phyloP scores from a whole-genome alignment of 768 basidiomycete species.

The Russula foetens region DNA sequence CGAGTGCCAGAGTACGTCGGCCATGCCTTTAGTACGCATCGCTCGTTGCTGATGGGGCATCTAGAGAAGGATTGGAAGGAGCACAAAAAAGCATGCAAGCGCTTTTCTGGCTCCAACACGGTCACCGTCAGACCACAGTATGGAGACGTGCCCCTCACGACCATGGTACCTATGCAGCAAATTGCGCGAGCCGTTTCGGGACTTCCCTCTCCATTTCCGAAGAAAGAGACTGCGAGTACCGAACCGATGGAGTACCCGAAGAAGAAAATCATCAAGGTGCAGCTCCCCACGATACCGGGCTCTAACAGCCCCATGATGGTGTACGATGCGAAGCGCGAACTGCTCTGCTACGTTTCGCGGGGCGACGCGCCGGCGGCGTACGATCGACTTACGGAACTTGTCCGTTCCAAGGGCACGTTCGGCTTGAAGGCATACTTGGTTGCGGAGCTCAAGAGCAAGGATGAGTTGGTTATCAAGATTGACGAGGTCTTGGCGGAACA shows the following conservation, averaged over 20 bases:
- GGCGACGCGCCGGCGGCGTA: conserved; percentile 31
- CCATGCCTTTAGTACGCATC: not conserved
- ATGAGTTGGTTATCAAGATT: conserved; percentile 43
- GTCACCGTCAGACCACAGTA: conserved; percentile 38
- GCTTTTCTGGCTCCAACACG: conserved; percentile 37
- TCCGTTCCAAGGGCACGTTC: conserved; percentile 35
- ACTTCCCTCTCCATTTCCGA: conserved; percentile 21
- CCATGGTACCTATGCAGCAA: conserved; percentile 25
- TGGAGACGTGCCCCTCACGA: no score
- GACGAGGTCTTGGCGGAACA: conserved; percentile 49
- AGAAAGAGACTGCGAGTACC: no score
- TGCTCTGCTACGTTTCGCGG: conserved; percentile 37
- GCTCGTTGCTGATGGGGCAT: not conserved
- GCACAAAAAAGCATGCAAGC: conserved; percentile 41
- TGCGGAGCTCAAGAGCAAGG: conserved; percentile 39
- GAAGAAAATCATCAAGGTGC: conserved; percentile 45
- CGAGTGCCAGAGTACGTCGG: conserved; percentile 44
- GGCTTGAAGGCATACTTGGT: conserved; percentile 47
- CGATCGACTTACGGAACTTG: conserved; percentile 31
- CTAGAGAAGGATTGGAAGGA: conserved; percentile 39
- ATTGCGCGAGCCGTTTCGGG: conserved; percentile 27
- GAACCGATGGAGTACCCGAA: conserved; percentile 27
- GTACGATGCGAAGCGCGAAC: conserved; percentile 47
- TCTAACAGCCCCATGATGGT: conserved; percentile 27
- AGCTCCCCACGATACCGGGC: conserved; percentile 29